Base-by-base conservation (phyloP, 345 rosid genomes). In the Eutrema yunnanense region DNA sequence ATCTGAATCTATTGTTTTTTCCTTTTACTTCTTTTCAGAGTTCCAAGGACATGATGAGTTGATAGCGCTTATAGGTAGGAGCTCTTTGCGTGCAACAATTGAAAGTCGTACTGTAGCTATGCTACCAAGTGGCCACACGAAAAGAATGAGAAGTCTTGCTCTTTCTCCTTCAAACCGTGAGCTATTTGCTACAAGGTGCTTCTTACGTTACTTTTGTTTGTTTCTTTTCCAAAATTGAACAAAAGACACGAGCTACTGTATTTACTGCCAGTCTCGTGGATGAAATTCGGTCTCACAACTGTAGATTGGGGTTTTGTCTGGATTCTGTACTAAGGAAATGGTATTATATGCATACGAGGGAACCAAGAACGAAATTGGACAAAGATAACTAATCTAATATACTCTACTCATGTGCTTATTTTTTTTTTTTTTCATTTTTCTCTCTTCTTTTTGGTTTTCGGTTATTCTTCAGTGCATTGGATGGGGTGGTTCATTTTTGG, bases 101-200 rank as follows among this genome's bases (percentile, higher is more conserved):
- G 57, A 77, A 50, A 51, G 62, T 36, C 72, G 57, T 58, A 71
- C 63, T 29, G 49, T 65, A 22, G 40, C 68, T 50, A 77, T 77
- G 80, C 50, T 71, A 33, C 80, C 80, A 65, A 71, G 80, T 65
- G 49, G 69, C 63, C 80, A 77, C 72, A 71, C 76, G 9, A 77
- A 77, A 77, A 71, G 76, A 65, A 57, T 77, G 73, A 65, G 80
- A 71, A 77, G 76, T 50, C 80, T 77, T 52, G 76, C 80, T 57
- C 68, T 77, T 27, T 77, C 80, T 71, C 72, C 73, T 49, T 77
- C 80, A 14, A 42, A 51, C 50, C 71, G 62, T 33, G 76, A 77
- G 6, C 50, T 77, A 32, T 77, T 77, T 65, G 76, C 80, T 58
- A 71, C 80, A 27, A 77, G 80, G 80, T 77, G 50, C 36, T 16